Evolutionary conservation across 805 yeast species (phyloP), one percentile per base, ranked within the genome.

Genomic region (Hanseniaspora lindneri): DNA sequence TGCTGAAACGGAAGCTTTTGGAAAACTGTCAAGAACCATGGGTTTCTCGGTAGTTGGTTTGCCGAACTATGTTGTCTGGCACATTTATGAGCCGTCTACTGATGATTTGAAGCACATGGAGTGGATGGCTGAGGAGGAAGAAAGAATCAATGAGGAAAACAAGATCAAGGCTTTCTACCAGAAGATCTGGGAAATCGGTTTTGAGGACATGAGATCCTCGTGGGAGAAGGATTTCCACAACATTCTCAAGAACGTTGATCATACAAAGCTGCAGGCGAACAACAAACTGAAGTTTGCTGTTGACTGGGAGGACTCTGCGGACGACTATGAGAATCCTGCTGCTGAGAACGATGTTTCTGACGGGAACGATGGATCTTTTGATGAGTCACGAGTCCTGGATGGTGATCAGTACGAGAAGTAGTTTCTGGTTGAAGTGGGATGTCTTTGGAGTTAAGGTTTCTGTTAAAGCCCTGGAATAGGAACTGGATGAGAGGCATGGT

Each of bases 1-100:
- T 62, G 98, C 97, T 3, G 98, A 89, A 62, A 89, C 97, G 1
- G 97, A 92, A 66, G 97, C 95, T 0, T 89, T 92, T 64, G 98
- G 95, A 39, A 87, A 84, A 60, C 72, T 89, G 71, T 77, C 85
- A 56, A 80, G 84, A 55, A 70, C 80, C 53, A 85, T 89, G 95
- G 88, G 89, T 4, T 84, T 75, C 62, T 71, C 79, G 21, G 96
- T 89, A 21, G 73, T 80, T 52, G 97, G 97, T 0, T 71, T 89
- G 56, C 94, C 96, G 11, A 96, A 89, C 66, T 89, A 89, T 62
- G 94, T 86, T 29, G 82, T 89, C 49, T 89, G 97, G 97, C 96
- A 87, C 64, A 80, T 85, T 54, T 89, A 89, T 65, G 97, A 89
- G 69, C 97, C 97, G 23, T 82, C 94, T 17, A 77, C 80, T 23